Conservation (phyloP, 495 filamentous ascomycete genomes). For the Penicillium cosmopolitanum region DNA sequence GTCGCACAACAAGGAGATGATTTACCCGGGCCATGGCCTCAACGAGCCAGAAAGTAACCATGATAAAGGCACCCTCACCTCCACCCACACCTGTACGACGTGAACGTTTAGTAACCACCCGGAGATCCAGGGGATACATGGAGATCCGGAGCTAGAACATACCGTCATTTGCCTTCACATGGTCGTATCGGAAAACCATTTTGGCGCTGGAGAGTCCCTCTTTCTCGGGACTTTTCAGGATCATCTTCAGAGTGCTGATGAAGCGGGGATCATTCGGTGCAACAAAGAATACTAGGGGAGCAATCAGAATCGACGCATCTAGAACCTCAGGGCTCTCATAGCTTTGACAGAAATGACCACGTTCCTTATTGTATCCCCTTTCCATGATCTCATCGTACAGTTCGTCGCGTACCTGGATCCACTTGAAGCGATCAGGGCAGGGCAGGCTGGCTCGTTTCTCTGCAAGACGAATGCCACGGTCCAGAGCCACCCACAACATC, state of each 20-base stretch:
- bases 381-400: conserved; percentile 76
- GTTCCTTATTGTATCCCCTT: conserved; percentile 64
- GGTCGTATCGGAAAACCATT: conserved; percentile 73
- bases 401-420: conserved; percentile 62
- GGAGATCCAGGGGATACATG: no score
- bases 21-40: conserved; percentile 70
- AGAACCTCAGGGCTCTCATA: conserved; percentile 69
- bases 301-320: conserved; percentile 72
- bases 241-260: conserved; percentile 67
- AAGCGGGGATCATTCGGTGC: conserved; percentile 74
- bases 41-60: conserved; percentile 80
- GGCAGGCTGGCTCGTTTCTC: conserved; percentile 69
- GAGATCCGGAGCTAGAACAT: conserved; percentile 20
- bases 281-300: conserved; percentile 75
- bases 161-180: conserved; percentile 67
- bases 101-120: conserved; percentile 18
- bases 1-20: neutral
- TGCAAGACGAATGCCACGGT: conserved; percentile 68
- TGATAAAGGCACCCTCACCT: conserved; percentile 73
- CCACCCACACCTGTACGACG: conserved; percentile 65
- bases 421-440: conserved; percentile 65
- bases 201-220: conserved; percentile 73
- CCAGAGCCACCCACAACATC: conserved; percentile 77
- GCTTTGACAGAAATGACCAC: conserved; percentile 69
- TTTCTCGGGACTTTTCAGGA: conserved; percentile 67